Evolutionary conservation across 2,329 filamentous ascomycete species (phyloP), one percentile per base, ranked within the genome.

Genomic region (Xylariomycetidae sp.): DNA sequence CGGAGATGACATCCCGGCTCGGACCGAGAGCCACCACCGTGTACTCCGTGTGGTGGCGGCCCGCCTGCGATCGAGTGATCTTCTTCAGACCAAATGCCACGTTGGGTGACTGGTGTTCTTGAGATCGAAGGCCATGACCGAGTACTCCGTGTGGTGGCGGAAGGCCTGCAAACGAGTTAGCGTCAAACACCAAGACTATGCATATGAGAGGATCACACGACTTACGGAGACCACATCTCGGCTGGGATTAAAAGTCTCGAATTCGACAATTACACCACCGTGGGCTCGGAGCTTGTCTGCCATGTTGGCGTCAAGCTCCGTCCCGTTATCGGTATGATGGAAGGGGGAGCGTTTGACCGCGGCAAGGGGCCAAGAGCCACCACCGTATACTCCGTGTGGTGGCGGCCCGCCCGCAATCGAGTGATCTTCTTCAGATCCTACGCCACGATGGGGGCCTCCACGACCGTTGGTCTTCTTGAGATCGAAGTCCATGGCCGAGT

Each of bases 161-260:
- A 63, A 58, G 9, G 58, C 47, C 56, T 59, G 25, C 4, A 6
- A 12, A 13, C 8, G 16, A 30, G 33, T 54, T 34, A 53, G 43
- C 15, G 30, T 22, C 17, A 8, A 10, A 9, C n/a, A n/a, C n/a
- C 10, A 15, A n/a, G 14, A 7, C 15, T 6, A 17, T 17, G 24
- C 13, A 9, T 5, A 17, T 17, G 14, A 14, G n/a, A 6, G 25
- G 22, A 16, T 19, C 6, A 25, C n/a, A n/a, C n/a, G n/a, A n/a
- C n/a, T n/a, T 56, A 74, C 72, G 17, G 56, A 47, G 19, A 66
- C 56, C 4, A 74, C 63, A 36, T 74, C 65, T 15, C 74, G 64
- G 16, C 55, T 58, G 4, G 66, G 57, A 38, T 77, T 69, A 31
- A 72, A 79, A 40, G 60, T 61, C 25, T 60, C 54, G 39, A 70